Conservation (phyloP, 2,329 filamentous ascomycete genomes). For the Rugonectria rugulosa region DNA sequence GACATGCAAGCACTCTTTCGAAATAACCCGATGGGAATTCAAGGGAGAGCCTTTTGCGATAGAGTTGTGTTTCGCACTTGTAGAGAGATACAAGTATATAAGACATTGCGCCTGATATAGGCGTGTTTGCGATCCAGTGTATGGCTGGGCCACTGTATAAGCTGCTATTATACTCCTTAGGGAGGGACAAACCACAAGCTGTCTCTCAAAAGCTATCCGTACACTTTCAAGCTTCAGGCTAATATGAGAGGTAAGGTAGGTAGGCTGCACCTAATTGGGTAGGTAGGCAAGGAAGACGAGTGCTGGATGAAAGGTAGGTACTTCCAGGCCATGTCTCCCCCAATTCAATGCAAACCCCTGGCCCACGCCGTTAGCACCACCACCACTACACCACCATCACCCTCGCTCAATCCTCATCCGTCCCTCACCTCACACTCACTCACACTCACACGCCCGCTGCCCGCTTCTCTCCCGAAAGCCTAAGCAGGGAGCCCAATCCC, state of each 20-base stretch:
- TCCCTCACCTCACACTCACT: constrained; percentile 4
- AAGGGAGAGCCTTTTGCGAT: too few species aligned
- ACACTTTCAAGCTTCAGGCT: too few species aligned
- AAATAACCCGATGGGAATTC: too few species aligned
- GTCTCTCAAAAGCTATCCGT: too few species aligned
- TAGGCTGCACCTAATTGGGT: neutral
- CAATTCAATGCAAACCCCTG: constrained; percentile 8
- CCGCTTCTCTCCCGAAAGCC: constrained; percentile 14
- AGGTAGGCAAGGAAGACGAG: neutral
- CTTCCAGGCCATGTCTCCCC: constrained; percentile 3
- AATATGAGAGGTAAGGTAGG: neutral
- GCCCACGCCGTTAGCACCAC: constrained; percentile 13
- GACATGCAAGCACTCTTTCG: constrained; percentile 3
- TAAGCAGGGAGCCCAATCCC: constrained; percentile 6
- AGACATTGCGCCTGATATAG: too few species aligned
- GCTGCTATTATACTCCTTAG: too few species aligned
- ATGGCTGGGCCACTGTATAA: too few species aligned
- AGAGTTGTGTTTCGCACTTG: too few species aligned
- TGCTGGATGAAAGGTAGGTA: constrained; percentile 8
- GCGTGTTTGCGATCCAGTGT: too few species aligned
- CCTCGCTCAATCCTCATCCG: neutral
- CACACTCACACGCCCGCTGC: neutral
- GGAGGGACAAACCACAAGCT: too few species aligned
- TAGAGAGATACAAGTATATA: too few species aligned
- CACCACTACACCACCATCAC: too few species aligned